Conservation (phyloP, 257 asterid genomes). For the Solanum appendiculatum region DNA sequence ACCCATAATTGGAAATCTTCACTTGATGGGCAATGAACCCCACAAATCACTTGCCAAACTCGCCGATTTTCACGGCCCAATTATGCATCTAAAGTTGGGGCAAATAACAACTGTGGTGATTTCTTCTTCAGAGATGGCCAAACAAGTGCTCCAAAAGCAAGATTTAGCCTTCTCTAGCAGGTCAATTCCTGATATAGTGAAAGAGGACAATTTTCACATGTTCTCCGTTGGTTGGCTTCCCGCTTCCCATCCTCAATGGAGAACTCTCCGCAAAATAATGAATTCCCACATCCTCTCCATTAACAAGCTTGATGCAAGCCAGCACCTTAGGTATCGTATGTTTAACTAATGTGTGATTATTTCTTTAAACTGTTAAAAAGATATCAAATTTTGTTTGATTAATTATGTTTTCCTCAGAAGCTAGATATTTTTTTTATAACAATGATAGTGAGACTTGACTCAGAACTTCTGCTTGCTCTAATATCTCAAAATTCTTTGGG, state of each 20-base stretch:
- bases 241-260: conserved; percentile 39
- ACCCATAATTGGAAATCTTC: conserved; percentile 72
- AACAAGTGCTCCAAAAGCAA: conserved; percentile 58
- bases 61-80: conserved; percentile 51
- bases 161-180: conserved; percentile 57
- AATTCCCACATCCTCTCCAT: conserved; percentile 55
- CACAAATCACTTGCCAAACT: conserved; percentile 54
- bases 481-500: too few relatives aligned
- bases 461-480: too few relatives aligned
- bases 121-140: conserved; percentile 56
- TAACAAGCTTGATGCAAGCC: conserved; percentile 54
- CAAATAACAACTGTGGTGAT: conserved; percentile 39
- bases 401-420: too few relatives aligned
- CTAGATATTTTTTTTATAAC: too few relatives aligned
- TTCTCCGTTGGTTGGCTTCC: conserved; percentile 77
- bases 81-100: conserved; percentile 64
- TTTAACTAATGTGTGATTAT: too few relatives aligned
- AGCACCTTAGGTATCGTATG: conserved; percentile 29
- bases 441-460: too few relatives aligned
- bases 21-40: conserved; percentile 55
- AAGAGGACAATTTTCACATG: conserved; percentile 42
- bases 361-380: not conserved
- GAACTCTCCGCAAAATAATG: conserved; percentile 49
- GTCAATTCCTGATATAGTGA: conserved; percentile 39
- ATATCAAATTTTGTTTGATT: too few relatives aligned